phyloP scores from a whole-genome alignment of 345 rosid genomes.

The Aegle marmelos region DNA sequence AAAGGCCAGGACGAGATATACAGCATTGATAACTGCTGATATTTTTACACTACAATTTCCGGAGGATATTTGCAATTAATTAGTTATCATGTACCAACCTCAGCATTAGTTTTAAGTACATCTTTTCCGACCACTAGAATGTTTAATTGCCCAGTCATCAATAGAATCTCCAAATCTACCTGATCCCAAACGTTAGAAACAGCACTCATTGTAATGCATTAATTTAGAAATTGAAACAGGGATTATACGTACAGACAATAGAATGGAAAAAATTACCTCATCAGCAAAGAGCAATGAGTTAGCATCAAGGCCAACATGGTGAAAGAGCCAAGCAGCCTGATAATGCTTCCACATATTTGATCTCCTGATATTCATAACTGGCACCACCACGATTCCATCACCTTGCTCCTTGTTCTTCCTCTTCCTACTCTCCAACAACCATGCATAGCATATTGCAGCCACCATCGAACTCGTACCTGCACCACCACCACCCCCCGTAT shows the following conservation, averaged over 20 bases:
- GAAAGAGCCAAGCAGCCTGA: slow-evolving; percentile 68
- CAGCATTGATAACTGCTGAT: not conserved
- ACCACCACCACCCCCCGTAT: not conserved
- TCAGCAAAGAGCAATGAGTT: slow-evolving; percentile 57
- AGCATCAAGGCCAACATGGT: slow-evolving; percentile 53
- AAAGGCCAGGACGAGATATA: not conserved
- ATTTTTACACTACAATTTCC: too few relatives aligned
- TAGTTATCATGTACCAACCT: slow-evolving; percentile 31
- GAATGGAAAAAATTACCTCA: slow-evolving; percentile 36
- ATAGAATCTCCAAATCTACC: slow-evolving; percentile 64
- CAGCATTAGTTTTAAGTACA: slow-evolving; percentile 37
- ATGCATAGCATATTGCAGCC: slow-evolving; percentile 62
- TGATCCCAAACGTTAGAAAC: slow-evolving; percentile 13
- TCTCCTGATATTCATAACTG: slow-evolving; percentile 60
- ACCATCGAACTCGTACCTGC: slow-evolving; percentile 64
- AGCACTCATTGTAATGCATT: not conserved
- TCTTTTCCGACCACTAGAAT: slow-evolving; percentile 60
- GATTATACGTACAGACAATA: not conserved
- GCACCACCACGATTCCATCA: slow-evolving; percentile 29
- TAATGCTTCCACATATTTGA: slow-evolving; percentile 52
- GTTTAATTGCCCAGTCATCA: slow-evolving; percentile 47
- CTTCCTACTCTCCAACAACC: slow-evolving; percentile 45
- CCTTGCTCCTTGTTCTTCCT: slow-evolving; percentile 32
- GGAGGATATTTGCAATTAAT: too few relatives aligned
- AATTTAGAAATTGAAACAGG: not conserved